Percentiles rank a stretch among this genome's conserved stretches.
phyloP scores from a whole-genome alignment of 129 eudicot genomes.

The Dittrichia graveolens region DNA sequence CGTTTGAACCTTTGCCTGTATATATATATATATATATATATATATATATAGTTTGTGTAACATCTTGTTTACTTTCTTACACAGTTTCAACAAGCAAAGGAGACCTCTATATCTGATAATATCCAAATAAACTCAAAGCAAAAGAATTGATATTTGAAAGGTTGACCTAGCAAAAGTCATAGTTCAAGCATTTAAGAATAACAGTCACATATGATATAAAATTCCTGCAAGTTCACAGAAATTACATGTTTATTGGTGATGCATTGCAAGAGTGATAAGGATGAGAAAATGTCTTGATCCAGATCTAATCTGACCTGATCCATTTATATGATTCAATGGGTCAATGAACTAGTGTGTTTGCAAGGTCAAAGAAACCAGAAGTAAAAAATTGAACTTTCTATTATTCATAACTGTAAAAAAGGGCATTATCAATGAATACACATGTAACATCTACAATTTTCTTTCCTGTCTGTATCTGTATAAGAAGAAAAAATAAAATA shows the following conservation, averaged over 20 bases:
- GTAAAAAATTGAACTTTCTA: conserved; percentile 16
- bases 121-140: conserved; percentile 34
- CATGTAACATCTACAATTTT: conserved; percentile 30
- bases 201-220: conserved; percentile 9
- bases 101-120: conserved; percentile 27
- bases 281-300: conserved; percentile 13
- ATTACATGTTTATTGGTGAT: conserved; percentile 26
- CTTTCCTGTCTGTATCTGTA: conserved; percentile 20
- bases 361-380: conserved; percentile 19
- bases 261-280: neutral
- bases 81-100: conserved; percentile 36
- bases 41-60: neutral
- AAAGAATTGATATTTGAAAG: conserved; percentile 2
- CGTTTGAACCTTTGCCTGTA: no score
- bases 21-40: neutral
- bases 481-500: conserved; percentile 8
- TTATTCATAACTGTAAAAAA: conserved; percentile 31
- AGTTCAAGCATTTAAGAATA: conserved; percentile 2
- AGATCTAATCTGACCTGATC: no score
- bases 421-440: conserved; percentile 34
- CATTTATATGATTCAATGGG: no score
- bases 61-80: conserved; percentile 18
- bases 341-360: neutral
- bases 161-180: conserved; percentile 33
- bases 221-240: conserved; percentile 5